These are phyloP conservation scores for Pseudonitzschia multistriata DNA, from an alignment of 108 stramenopile species.

Conservation along the genomic window DNA sequence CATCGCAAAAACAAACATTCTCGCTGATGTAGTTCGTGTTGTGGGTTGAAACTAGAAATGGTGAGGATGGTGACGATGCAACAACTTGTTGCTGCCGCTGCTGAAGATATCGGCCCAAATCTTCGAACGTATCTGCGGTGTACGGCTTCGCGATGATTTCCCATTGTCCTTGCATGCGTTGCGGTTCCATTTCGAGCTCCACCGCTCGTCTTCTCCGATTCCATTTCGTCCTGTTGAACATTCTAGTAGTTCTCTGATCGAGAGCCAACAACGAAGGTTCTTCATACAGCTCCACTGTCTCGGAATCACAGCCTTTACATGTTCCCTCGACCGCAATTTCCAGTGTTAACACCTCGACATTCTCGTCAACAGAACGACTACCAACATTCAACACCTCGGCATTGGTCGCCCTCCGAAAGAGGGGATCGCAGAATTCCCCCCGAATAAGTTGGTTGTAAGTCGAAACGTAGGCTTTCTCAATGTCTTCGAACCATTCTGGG, in stretches of 20 bases:
- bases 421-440: constrained; percentile 17
- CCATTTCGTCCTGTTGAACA: neutral
- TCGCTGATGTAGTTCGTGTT: neutral
- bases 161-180: neutral
- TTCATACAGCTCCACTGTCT: neutral
- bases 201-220: neutral
- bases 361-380: neutral
- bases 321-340: neutral
- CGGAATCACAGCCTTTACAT: constrained; percentile 6
- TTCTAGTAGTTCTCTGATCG: too few species aligned
- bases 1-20: constrained; percentile 10
- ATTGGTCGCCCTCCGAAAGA: neutral
- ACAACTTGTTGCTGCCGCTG: neutral
- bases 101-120: neutral
- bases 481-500: neutral
- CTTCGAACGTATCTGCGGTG: neutral
- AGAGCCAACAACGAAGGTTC: neutral
- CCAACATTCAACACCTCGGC: constrained; percentile 7
- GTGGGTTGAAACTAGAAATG: too few species aligned
- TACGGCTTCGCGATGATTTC: neutral
- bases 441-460: constrained; percentile 14
- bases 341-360: neutral
- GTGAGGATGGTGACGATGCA: neutral
- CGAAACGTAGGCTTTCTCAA: constrained; percentile 11
- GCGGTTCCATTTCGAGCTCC: neutral